Percentiles rank a stretch among this genome's conserved stretches.
Conservation (phyloP, 73 alveolate species). For the Paramecium sexaurelia region DNA sequence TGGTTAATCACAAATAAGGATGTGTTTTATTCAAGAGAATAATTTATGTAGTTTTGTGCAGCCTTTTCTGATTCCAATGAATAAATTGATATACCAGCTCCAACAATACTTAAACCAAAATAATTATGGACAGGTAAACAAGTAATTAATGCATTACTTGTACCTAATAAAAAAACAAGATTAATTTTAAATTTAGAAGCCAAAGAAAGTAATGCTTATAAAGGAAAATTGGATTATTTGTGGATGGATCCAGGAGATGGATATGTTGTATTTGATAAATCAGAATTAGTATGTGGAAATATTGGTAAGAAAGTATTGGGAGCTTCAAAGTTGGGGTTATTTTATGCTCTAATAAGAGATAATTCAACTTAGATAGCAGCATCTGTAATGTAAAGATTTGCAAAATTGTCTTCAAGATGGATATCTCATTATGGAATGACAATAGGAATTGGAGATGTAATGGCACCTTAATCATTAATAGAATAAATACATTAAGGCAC, state of each 20-base stretch:
- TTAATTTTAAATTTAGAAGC: conserved; percentile 88
- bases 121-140: conserved; percentile 99
- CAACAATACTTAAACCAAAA: conserved; percentile 95
- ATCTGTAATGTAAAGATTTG: conserved; percentile 95
- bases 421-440: conserved; percentile 97
- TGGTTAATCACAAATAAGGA: conserved; percentile 96
- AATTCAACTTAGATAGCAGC: conserved; percentile 92
- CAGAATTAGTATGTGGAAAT: conserved; percentile 97
- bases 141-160: conserved; percentile 87
- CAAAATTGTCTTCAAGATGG: conserved; percentile 98
- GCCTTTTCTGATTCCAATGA: conserved; percentile 86
- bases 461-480: conserved; percentile 81
- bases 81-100: conserved; percentile 97
- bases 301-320: conserved; percentile 97
- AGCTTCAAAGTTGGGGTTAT: conserved; percentile 88
- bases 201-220: conserved; percentile 78
- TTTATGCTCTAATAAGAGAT: conserved; percentile 92
- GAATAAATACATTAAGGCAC: conserved; percentile 74
- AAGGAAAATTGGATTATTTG: conserved; percentile 70
- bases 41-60: conserved; percentile 89
- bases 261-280: conserved; percentile 94
- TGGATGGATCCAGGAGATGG: conserved; percentile 99
- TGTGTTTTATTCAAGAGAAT: conserved; percentile 91
- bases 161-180: conserved; percentile 90
- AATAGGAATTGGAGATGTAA: conserved; percentile 97